Conservation (phyloP, 345 rosid species). For the Schrenkiella parvula region DNA sequence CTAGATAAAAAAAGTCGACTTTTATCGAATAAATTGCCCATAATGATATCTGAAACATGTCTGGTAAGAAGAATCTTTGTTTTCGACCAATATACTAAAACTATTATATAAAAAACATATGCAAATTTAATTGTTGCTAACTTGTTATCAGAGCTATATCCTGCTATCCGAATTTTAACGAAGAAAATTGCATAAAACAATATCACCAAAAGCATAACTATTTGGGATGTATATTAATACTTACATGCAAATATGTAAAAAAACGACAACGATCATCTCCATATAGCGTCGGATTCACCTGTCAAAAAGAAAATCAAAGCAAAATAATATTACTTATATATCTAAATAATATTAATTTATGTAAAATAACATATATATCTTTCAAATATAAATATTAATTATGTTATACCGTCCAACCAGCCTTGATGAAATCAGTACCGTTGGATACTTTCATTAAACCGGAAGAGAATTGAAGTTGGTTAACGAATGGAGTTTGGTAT, state of each 20-base stretch:
- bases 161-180: not conserved
- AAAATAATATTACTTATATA: not conserved
- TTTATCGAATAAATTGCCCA: not conserved
- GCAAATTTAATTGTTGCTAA: not conserved
- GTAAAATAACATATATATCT: not conserved
- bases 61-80: not conserved
- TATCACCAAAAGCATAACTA: not conserved
- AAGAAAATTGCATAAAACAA: not conserved
- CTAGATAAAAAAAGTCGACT: no score
- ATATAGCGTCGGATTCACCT: slow-evolving; percentile 17
- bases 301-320: not conserved
- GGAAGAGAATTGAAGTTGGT: slow-evolving; percentile 2
- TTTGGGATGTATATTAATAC: not conserved
- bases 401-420: slow-evolving; percentile 25
- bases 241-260: slow-evolving; percentile 16
- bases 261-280: slow-evolving; percentile 7
- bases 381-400: not conserved
- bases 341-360: not conserved
- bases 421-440: slow-evolving; percentile 23
- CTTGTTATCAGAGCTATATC: no score
- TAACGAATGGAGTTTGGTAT: slow-evolving; percentile 16
- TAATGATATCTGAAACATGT: not conserved
- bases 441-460: slow-evolving; percentile 23
- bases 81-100: not conserved
- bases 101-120: no score